Percentiles rank a stretch among this genome's conserved stretches.
Evolutionary conservation across 805 yeast species (phyloP).

Genomic region (Metschnikowia chrysomelidarum): DNA sequence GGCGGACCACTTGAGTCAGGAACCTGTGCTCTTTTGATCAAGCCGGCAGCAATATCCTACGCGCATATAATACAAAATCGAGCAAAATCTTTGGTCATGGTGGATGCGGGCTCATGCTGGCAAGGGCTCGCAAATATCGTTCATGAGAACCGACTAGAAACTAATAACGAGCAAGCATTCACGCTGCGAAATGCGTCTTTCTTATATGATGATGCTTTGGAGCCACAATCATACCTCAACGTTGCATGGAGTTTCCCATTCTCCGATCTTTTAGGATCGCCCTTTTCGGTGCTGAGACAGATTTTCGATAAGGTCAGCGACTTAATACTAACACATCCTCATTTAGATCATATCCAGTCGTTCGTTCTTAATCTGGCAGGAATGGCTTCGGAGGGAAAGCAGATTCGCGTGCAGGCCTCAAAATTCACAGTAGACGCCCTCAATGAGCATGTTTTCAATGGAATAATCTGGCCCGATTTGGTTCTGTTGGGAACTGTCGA

Average conservation of each 20-base stretch:
- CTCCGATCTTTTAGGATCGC: slow-evolving; percentile 10
- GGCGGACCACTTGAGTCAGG: slow-evolving; percentile 82
- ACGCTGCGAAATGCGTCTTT: slow-evolving; percentile 17
- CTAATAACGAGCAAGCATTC: neutral
- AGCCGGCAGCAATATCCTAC: slow-evolving; percentile 49
- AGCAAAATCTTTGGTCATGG: slow-evolving; percentile 41
- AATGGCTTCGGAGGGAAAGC: slow-evolving; percentile 20
- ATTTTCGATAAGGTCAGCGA: slow-evolving; percentile 30
- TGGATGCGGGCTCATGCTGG: slow-evolving; percentile 82
- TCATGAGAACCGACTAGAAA: neutral
- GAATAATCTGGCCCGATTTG: slow-evolving; percentile 76
- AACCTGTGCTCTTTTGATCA: slow-evolving; percentile 67
- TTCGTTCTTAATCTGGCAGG: slow-evolving; percentile 71
- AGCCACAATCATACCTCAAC: slow-evolving; percentile 23
- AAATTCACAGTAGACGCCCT: slow-evolving; percentile 51
- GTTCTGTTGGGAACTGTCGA: slow-evolving; percentile 30
- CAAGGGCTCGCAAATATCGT: slow-evolving; percentile 47
- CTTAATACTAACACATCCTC: slow-evolving; percentile 71
- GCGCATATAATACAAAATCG: slow-evolving; percentile 26
- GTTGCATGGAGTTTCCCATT: slow-evolving; percentile 28
- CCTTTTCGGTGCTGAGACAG: slow-evolving; percentile 9
- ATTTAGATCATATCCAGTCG: slow-evolving; percentile 75
- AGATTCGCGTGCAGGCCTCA: slow-evolving; percentile 43
- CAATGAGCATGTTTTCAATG: slow-evolving; percentile 63
- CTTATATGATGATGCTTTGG: slow-evolving; percentile 32